Evolutionary conservation across 2,329 filamentous ascomycete genomes (phyloP).

Genomic region (Fusarium tupiense): DNA sequence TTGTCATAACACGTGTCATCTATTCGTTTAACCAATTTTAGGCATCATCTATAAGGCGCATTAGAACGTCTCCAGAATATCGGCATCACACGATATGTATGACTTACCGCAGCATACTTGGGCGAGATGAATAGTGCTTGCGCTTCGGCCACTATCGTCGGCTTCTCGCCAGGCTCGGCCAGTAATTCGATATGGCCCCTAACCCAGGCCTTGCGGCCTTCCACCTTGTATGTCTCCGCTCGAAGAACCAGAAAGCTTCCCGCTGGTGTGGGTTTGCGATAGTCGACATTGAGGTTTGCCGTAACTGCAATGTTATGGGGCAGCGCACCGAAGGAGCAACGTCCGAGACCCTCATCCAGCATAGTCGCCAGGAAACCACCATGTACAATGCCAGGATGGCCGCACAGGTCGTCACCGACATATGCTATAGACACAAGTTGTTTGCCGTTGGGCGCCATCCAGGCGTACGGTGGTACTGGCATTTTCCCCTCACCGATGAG

Average conservation of each 20-base stretch:
- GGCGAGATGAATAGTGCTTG: constrained; percentile 90
- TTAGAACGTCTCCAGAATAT: constrained; percentile 1
- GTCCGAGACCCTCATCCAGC: constrained; percentile 87
- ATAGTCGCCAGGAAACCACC: constrained; percentile 92
- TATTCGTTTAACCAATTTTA: constrained; percentile 36
- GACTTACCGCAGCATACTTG: constrained; percentile 78
- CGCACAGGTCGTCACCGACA: constrained; percentile 82
- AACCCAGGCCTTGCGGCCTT: constrained; percentile 95
- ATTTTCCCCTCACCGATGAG: constrained; percentile 80
- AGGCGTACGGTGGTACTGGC: constrained; percentile 82
- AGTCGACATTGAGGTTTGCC: constrained; percentile 84
- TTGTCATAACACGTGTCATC: constrained; percentile 13
- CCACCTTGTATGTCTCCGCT: constrained; percentile 83
- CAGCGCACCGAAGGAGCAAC: constrained; percentile 87
- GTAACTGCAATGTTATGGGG: constrained; percentile 89
- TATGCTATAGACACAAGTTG: constrained; percentile 78
- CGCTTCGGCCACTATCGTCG: constrained; percentile 79
- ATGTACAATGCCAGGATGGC: constrained; percentile 90
- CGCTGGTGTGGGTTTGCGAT: constrained; percentile 81
- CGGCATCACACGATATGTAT: not conserved
- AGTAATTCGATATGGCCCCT: constrained; percentile 87
- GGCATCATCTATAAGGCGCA: constrained; percentile 46
- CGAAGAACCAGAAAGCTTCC: constrained; percentile 79
- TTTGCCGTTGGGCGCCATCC: constrained; percentile 76
- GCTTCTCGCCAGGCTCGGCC: constrained; percentile 66